Evolutionary conservation across 2,329 filamentous ascomycete genomes (phyloP).

Genomic region (Thelonectria discophora): DNA sequence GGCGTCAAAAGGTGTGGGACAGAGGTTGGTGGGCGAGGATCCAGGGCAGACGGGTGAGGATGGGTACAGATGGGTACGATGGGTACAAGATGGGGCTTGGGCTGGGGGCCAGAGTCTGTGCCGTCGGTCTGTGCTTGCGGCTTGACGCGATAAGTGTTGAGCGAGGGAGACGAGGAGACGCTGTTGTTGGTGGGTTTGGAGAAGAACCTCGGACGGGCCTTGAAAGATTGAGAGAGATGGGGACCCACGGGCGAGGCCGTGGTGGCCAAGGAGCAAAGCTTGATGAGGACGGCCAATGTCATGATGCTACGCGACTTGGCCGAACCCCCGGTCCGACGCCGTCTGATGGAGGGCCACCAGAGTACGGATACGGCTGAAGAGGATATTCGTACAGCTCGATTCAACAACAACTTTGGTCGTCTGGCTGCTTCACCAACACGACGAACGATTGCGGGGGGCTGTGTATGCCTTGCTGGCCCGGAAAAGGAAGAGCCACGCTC

Average conservation of each 20-base stretch:
- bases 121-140: constrained; percentile 15
- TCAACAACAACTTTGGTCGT: background rate
- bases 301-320: constrained; percentile 7
- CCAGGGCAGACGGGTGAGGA: constrained; percentile 19
- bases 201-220: background rate
- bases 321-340: constrained; percentile 1
- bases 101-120: background rate
- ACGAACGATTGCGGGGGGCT: constrained; percentile 6
- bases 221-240: background rate
- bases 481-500: constrained; percentile 1
- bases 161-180: no score
- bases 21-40: constrained; percentile 5
- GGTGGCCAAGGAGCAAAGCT: background rate
- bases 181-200: background rate
- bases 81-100: no score
- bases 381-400: constrained; percentile 1
- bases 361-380: background rate
- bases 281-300: background rate
- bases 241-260: background rate
- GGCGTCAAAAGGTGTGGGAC: constrained; percentile 16
- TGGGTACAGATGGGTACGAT: background rate
- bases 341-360: background rate
- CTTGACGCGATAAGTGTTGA: background rate
- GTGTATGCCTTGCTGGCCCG: constrained; percentile 11
- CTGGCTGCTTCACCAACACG: background rate